Evolutionary conservation across 2,329 filamentous ascomycete genomes (phyloP).

Genomic region (Clonostachys byssicola): DNA sequence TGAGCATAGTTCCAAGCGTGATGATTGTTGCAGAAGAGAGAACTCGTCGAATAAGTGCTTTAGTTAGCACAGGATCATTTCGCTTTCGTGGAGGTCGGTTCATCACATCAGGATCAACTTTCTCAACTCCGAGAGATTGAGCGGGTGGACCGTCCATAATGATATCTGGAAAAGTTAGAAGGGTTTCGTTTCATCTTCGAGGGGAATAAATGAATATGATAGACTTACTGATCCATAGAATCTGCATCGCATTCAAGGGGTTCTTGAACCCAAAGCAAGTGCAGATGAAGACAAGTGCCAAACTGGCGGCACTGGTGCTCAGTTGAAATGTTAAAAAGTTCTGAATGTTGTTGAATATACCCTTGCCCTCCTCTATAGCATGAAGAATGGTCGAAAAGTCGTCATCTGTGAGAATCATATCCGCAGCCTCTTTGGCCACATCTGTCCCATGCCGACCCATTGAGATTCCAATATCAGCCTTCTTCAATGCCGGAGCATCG

Average conservation of each 20-base stretch:
- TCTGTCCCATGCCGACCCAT: constrained; percentile 96
- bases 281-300: constrained; percentile 88
- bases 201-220: neutral
- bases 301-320: constrained; percentile 89
- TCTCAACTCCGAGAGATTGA: constrained; percentile 93
- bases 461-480: constrained; percentile 94
- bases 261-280: constrained; percentile 91
- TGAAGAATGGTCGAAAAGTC: constrained; percentile 89
- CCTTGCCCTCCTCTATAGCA: constrained; percentile 97
- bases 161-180: constrained; percentile 64
- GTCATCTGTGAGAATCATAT: constrained; percentile 88
- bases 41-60: constrained; percentile 75
- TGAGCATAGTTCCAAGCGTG: constrained; percentile 85
- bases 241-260: constrained; percentile 98
- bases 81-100: constrained; percentile 78
- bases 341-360: constrained; percentile 99
- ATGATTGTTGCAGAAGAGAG: constrained; percentile 84
- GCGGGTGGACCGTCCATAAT: constrained; percentile 99
- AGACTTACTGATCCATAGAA: constrained; percentile 94
- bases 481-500: constrained; percentile 93
- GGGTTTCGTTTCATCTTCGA: neutral
- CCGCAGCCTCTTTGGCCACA: constrained; percentile 93
- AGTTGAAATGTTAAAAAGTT: constrained; percentile 99
- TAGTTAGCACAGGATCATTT: constrained; percentile 87
- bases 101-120: constrained; percentile 93